Evolutionary conservation across 352 stramenopile genomes (phyloP).

Genomic region (Chloridella minuta): DNA sequence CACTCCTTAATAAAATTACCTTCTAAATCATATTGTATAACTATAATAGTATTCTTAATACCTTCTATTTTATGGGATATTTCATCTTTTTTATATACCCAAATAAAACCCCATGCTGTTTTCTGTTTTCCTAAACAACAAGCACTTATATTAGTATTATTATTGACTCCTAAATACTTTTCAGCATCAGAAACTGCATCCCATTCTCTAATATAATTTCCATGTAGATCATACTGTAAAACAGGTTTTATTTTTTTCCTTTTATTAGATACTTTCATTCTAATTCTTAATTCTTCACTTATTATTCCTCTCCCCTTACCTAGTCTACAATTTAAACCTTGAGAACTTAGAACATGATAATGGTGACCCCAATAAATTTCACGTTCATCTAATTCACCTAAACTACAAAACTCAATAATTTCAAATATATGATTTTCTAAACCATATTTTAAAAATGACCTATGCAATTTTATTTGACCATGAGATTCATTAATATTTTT

Average conservation of each 20-base stretch:
- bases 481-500: too few species aligned
- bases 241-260: too few species aligned
- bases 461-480: neutral
- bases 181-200: neutral
- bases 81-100: too few species aligned
- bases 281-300: too few species aligned
- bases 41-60: too few species aligned
- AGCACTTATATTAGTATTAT: too few species aligned
- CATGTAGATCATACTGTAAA: slow-evolving; percentile 4
- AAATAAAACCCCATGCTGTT: neutral
- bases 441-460: neutral
- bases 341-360: neutral
- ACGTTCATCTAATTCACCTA: neutral
- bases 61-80: too few species aligned
- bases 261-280: too few species aligned
- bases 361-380: neutral
- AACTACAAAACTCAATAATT: neutral
- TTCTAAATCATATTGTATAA: slow-evolving; percentile 12
- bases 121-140: neutral
- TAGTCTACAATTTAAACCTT: neutral
- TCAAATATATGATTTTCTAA: slow-evolving; percentile 8
- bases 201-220: slow-evolving; percentile 10
- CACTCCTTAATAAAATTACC: slow-evolving; percentile 11
- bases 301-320: too few species aligned
- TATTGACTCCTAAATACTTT: neutral